Base-by-base conservation (phyloP, 2,329 filamentous ascomycete species). In the Talaromyces sp. region DNA sequence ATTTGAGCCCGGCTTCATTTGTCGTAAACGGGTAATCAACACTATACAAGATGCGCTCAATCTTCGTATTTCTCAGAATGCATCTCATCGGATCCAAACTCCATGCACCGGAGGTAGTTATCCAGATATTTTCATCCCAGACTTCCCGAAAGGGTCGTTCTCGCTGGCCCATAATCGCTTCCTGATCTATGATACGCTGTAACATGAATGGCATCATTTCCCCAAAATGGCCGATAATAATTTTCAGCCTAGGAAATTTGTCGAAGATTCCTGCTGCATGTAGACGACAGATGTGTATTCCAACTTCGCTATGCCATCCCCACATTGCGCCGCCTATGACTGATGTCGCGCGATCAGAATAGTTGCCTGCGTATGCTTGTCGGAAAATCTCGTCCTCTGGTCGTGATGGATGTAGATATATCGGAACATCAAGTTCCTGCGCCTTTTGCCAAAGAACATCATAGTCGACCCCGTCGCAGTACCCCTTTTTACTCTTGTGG, bases 271-370 rank as follows among this genome's bases (percentile, higher is more conserved):
- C 56, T n/a, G 56, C 33, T 10, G 37, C n/a, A 9, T 39, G 33
- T 35, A 59, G 37, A 24, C 56, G 37, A 13, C 39, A 27, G 37
- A 59, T 16, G n/a, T 59, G 56, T 19, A 59, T 59, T 13, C 33
- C 56, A 24, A 59, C 56, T 24, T 59, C 56, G 11, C 37, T 59
- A 9, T 59, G 56, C 56, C 56, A 59, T 27, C 37, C 56, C 56
- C 56, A 59, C 47, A 52, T 52, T 27, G 47, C 47, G 47, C 47
- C 47, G 33, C 56, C 56, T 10, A 59, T 41, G 43, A 39, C 33
- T 41, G 56, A 37, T 19, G 37, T 59, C 27, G 56, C 56, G 19
- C 13, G 56, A 59, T 16, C 33, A 6, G 14, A 59, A 14, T n/a
- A 39, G 56, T 59, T 59, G 24, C n/a, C 37, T 39, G 2, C 33